Evolutionary conservation across 106 monocot species (phyloP).

Genomic region (Phalaenopsis aphrodite): DNA sequence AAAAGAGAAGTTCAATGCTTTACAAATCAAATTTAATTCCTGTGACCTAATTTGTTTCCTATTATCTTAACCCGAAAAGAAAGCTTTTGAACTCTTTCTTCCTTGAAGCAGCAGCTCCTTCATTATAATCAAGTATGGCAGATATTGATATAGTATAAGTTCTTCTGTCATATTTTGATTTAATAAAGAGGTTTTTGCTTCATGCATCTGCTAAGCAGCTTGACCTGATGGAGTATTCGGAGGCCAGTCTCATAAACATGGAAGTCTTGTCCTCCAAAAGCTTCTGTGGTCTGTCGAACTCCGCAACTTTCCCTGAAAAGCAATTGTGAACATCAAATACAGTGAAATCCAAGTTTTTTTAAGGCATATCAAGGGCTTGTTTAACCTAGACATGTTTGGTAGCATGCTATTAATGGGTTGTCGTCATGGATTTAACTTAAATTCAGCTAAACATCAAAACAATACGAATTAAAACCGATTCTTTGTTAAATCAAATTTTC

Average conservation of each 20-base stretch:
- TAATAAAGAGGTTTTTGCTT: constrained; percentile 5
- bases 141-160: background rate
- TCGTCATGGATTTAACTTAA: too few relatives aligned
- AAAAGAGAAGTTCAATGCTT: background rate
- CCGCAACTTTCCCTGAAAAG: constrained; percentile 69
- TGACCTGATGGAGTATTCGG: constrained; percentile 86
- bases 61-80: background rate
- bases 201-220: constrained; percentile 35
- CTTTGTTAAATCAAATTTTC: too few relatives aligned
- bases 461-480: too few relatives aligned
- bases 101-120: background rate
- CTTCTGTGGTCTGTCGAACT: constrained; percentile 62
- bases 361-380: too few relatives aligned
- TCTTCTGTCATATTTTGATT: background rate
- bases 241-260: constrained; percentile 82
- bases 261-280: constrained; percentile 81
- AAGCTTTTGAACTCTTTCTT: background rate
- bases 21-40: constrained; percentile 4
- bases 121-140: background rate
- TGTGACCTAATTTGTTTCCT: background rate
- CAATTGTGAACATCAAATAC: background rate
- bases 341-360: background rate
- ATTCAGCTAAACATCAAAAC: too few relatives aligned
- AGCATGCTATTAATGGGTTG: too few relatives aligned
- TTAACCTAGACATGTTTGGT: too few relatives aligned